phyloP scores from a whole-genome alignment of 345 rosid genomes.

The Eutrema japonicum region DNA sequence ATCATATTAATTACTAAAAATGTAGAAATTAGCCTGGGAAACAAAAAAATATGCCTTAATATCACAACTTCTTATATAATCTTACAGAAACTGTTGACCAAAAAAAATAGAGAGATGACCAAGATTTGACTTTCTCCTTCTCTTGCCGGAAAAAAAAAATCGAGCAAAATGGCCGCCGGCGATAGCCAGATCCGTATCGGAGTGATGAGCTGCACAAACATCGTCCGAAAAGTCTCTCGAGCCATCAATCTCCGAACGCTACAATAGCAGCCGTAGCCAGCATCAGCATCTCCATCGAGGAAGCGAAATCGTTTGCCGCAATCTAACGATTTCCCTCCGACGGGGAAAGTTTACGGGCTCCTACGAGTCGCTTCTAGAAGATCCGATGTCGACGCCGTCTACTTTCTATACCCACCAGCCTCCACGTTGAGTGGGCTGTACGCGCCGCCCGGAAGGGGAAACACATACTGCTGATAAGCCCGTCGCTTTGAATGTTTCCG shows the following conservation, averaged over 20 bases:
- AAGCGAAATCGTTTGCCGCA: constrained; percentile 61
- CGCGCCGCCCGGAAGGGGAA: constrained; percentile 70
- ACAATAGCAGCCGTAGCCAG: constrained; percentile 74
- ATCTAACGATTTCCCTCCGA: constrained; percentile 63
- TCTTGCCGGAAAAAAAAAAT: neutral
- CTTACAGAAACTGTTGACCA: too few relatives aligned
- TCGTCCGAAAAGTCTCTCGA: constrained; percentile 70
- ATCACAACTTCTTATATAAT: too few relatives aligned
- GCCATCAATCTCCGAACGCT: constrained; percentile 67
- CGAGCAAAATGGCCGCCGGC: constrained; percentile 27
- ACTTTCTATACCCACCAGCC: constrained; percentile 73
- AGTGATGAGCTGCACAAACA: constrained; percentile 70
- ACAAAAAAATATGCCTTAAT: too few relatives aligned
- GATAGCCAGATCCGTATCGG: constrained; percentile 56
- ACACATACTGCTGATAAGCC: constrained; percentile 85
- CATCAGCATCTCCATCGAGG: constrained; percentile 51
- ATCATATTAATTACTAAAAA: too few relatives aligned
- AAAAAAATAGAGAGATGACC: too few relatives aligned
- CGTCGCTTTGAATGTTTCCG: constrained; percentile 56
- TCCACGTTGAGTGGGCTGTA: constrained; percentile 73
- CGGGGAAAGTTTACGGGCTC: constrained; percentile 66
- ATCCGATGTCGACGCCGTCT: constrained; percentile 75
- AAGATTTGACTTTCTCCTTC: constrained; percentile 1
- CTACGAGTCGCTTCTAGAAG: constrained; percentile 73
- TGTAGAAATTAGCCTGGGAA: too few relatives aligned